Conservation (phyloP, 345 rosid genomes). For the Carallia brachiata region DNA sequence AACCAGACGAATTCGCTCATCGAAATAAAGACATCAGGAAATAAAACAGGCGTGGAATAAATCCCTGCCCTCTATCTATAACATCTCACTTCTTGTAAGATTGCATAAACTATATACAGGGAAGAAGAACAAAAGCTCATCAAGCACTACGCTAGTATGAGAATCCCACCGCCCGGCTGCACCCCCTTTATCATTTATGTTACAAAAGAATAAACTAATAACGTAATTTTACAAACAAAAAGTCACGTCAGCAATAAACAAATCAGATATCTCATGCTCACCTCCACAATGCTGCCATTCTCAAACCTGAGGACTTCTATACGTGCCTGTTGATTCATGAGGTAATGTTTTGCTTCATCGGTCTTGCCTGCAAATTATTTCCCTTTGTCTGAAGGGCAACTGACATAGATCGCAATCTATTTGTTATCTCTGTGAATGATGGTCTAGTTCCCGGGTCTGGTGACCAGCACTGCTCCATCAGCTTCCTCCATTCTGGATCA, state of each 20-base stretch:
- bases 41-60: too few species aligned
- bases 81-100: too few species aligned
- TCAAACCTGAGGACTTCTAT: slow-evolving; percentile 4
- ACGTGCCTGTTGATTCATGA: slow-evolving; percentile 8
- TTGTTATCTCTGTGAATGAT: slow-evolving; percentile 57
- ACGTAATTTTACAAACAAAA: slow-evolving; percentile 13
- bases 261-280: slow-evolving; percentile 6
- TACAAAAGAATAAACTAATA: slow-evolving; percentile 31
- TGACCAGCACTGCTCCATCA: slow-evolving; percentile 71
- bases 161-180: too few species aligned
- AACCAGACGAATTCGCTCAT: too few species aligned
- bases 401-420: slow-evolving; percentile 46
- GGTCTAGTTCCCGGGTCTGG: slow-evolving; percentile 56
- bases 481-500: slow-evolving; percentile 52
- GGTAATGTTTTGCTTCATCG: slow-evolving; percentile 6
- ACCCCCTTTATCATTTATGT: too few species aligned
- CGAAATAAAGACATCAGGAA: too few species aligned
- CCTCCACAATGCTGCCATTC: slow-evolving; percentile 4
- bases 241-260: background rate
- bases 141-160: too few species aligned
- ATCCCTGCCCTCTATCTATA: too few species aligned
- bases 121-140: too few species aligned
- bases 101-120: too few species aligned
- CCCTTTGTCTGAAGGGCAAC: slow-evolving; percentile 32
- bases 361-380: slow-evolving; percentile 29